Conservation (phyloP, 495 filamentous ascomycete species). For the Penicillium maclennaniae region DNA sequence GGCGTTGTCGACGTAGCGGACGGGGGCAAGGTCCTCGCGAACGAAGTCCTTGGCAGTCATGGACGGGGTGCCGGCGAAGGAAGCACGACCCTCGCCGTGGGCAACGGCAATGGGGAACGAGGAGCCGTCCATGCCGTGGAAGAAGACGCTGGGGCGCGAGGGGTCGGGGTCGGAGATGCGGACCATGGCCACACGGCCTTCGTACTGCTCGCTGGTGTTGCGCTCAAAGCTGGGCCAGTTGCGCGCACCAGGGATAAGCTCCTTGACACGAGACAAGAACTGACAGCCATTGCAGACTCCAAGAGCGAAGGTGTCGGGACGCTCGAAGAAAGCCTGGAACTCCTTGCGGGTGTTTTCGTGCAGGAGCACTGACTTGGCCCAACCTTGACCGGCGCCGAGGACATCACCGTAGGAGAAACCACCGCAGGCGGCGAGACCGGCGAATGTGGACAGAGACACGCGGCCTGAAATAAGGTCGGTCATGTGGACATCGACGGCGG, state of each 20-base stretch:
- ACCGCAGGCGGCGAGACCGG: conserved; percentile 87
- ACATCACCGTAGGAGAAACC: conserved; percentile 98
- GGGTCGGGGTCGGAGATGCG: conserved; percentile 61
- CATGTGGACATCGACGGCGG: conserved; percentile 94
- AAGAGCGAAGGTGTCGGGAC: conserved; percentile 84
- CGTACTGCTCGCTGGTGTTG: conserved; percentile 88
- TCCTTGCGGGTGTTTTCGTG: conserved; percentile 71
- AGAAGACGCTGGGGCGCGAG: conserved; percentile 70
- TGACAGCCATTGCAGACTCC: conserved; percentile 98
- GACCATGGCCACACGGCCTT: conserved; percentile 87
- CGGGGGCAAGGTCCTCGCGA: conserved; percentile 58
- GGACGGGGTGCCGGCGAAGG: conserved; percentile 52
- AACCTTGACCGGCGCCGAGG: conserved; percentile 89
- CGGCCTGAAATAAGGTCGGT: conserved; percentile 79
- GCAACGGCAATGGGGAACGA: conserved; percentile 83
- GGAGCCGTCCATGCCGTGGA: conserved; percentile 85
- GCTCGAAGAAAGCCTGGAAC: conserved; percentile 82
- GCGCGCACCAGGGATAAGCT: conserved; percentile 79
- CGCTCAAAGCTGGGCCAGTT: conserved; percentile 85
- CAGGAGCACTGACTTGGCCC: conserved; percentile 91
- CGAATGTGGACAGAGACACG: conserved; percentile 72
- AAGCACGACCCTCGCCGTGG: conserved; percentile 88
- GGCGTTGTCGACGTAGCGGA: conserved; percentile 82
- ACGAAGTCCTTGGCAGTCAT: conserved; percentile 49
- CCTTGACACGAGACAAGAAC: conserved; percentile 80